Evolutionary conservation across 129 eudicot species (phyloP).

Genomic region (Rutidosis leptorrhynchoides): DNA sequence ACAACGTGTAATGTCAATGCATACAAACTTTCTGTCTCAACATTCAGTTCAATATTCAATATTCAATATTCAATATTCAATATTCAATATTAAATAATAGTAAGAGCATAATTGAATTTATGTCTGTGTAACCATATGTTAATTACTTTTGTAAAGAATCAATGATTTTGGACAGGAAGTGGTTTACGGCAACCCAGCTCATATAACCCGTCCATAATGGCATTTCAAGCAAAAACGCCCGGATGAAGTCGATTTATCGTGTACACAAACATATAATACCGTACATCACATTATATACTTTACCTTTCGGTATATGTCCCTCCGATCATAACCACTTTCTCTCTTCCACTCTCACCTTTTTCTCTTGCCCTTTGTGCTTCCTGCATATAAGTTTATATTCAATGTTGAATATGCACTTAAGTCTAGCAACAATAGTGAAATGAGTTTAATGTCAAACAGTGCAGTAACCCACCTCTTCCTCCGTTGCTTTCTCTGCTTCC

Average conservation of each 20-base stretch:
- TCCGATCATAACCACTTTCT: slow-evolving; percentile 75
- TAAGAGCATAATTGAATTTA: not conserved
- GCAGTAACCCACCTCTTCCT: slow-evolving; percentile 69
- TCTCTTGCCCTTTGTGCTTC: slow-evolving; percentile 94
- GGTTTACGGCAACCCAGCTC: not conserved
- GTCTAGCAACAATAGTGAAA: not conserved
- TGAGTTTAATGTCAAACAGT: slow-evolving; percentile 3
- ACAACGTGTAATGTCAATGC: not conserved
- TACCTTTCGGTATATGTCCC: slow-evolving; percentile 72
- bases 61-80: too few relatives aligned
- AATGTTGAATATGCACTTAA: not conserved
- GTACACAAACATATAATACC: not conserved
- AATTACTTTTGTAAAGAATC: not conserved
- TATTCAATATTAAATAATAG: too few relatives aligned
- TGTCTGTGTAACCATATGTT: not conserved
- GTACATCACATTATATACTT: slow-evolving; percentile 12
- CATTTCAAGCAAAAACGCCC: not conserved
- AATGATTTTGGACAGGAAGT: too few relatives aligned
- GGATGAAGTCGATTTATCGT: not conserved
- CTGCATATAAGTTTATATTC: slow-evolving; percentile 46
- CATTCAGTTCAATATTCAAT: too few relatives aligned
- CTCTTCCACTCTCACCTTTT: slow-evolving; percentile 87
- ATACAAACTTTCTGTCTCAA: not conserved
- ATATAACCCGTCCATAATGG: not conserved
- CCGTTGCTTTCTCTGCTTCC: slow-evolving; percentile 90